Evolutionary conservation across 768 basidiomycete genomes (phyloP).

Genomic region (Psilocybe azurescens): DNA sequence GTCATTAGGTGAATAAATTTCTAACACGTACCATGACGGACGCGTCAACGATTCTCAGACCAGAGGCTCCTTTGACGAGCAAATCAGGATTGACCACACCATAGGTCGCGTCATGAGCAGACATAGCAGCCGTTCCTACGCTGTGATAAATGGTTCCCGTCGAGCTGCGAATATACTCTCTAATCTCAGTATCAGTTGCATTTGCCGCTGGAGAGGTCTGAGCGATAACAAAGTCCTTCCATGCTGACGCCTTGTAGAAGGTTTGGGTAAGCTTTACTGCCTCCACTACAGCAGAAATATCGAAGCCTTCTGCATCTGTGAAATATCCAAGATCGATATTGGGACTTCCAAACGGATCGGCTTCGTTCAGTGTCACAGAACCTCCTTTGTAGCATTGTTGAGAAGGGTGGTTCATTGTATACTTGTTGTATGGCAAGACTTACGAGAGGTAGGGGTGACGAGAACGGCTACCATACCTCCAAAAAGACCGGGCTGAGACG

Average conservation of each 20-base stretch:
- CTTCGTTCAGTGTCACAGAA: background rate
- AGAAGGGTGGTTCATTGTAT: no score
- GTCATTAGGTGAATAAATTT: background rate
- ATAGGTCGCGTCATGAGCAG: background rate
- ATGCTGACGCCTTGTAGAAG: background rate
- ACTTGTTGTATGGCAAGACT: background rate
- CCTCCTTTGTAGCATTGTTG: background rate
- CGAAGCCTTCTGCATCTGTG: background rate
- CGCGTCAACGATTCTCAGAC: constrained; percentile 4
- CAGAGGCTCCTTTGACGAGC: constrained; percentile 2
- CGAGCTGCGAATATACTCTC: constrained; percentile 3
- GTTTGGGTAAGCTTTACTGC: background rate
- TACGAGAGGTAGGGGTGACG: background rate
- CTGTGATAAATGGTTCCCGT: background rate
- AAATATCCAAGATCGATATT: background rate
- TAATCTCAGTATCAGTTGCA: constrained; percentile 3
- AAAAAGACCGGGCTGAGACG: background rate
- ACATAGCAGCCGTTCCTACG: background rate
- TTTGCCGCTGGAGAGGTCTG: background rate
- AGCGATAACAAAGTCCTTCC: constrained; percentile 4
- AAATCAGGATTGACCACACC: constrained; percentile 2
- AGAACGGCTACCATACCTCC: background rate
- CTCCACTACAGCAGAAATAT: background rate
- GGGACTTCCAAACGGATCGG: background rate
- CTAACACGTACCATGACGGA: background rate